Evolutionary conservation across 179 eudicot species (phyloP).

Genomic region (Pouteria campechiana): DNA sequence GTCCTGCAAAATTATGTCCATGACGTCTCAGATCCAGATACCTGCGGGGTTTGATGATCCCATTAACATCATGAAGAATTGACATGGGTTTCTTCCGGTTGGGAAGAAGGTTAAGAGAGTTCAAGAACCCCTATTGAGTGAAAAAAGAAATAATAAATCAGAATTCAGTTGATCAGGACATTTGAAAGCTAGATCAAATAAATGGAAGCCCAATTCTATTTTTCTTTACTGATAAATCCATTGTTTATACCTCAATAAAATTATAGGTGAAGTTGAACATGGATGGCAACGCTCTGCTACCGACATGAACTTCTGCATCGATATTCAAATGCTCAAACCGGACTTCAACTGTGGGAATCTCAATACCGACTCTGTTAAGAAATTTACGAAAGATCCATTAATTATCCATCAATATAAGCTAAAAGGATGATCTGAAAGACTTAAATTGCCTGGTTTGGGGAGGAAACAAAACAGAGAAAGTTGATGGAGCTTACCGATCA

Average conservation of each 20-base stretch:
- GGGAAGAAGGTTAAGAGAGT: constrained; percentile 33
- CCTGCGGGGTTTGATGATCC: constrained; percentile 60
- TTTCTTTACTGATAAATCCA: background rate
- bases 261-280: constrained; percentile 17
- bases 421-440: too few relatives aligned
- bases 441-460: too few relatives aligned
- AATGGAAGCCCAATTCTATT: background rate
- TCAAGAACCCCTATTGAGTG: constrained; percentile 30
- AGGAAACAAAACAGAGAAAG: too few relatives aligned
- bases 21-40: too few relatives aligned
- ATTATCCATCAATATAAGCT: too few relatives aligned
- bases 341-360: constrained; percentile 37
- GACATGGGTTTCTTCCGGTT: constrained; percentile 32
- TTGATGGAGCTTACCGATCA: constrained; percentile 56
- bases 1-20: too few relatives aligned
- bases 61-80: constrained; percentile 49
- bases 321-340: constrained; percentile 27
- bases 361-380: constrained; percentile 32
- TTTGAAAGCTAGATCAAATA: background rate
- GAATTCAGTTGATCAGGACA: background rate
- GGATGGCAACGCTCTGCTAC: constrained; percentile 29
- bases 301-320: constrained; percentile 29
- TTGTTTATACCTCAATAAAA: constrained; percentile 19
- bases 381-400: too few relatives aligned
- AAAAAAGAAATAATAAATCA: background rate